These are phyloP conservation scores for Citrus sp. DNA, from an alignment of 345 rosid species.

Conservation along the genomic window DNA sequence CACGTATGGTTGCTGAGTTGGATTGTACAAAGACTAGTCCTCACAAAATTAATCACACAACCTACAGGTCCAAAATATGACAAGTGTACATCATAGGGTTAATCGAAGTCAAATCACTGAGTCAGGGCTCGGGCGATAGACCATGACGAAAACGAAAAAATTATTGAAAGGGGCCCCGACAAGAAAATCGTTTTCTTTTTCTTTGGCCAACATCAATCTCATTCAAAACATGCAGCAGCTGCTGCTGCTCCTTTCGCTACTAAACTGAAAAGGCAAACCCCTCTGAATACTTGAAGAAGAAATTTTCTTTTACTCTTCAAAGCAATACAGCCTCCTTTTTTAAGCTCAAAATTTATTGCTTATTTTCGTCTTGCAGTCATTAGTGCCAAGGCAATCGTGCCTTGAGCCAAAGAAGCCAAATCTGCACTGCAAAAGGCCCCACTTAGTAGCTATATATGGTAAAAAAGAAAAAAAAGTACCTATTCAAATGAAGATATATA, in stretches of 20 bases:
- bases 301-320: constrained; percentile 6
- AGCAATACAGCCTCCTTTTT: background rate
- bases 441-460: background rate
- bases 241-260: background rate
- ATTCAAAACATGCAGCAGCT: background rate
- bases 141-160: no score
- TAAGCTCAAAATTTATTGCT: background rate
- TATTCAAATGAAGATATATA: no score
- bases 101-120: background rate
- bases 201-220: background rate
- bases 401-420: background rate
- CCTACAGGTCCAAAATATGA: no score
- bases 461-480: no score
- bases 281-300: background rate
- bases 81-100: no score
- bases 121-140: background rate
- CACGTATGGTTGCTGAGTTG: no score
- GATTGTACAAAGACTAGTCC: no score
- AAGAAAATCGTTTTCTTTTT: constrained; percentile 34
- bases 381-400: background rate
- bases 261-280: constrained; percentile 5
- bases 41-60: no score
- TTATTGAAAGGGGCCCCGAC: constrained; percentile 19
- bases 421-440: background rate
- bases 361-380: background rate